phyloP scores from a whole-genome alignment of 768 basidiomycete genomes.

The Pleurotus ostreatus region DNA sequence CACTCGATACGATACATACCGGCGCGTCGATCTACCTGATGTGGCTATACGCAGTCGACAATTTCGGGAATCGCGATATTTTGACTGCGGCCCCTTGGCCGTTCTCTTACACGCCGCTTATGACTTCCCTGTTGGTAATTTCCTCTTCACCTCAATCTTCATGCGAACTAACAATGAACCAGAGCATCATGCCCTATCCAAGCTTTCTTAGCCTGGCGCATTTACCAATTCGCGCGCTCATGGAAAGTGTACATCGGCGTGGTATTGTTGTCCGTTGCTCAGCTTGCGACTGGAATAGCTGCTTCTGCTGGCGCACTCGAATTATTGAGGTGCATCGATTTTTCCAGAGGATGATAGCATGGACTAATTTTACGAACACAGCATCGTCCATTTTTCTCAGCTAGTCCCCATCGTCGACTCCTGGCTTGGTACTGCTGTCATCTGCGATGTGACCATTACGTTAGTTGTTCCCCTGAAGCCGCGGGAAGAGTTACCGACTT shows the following conservation, averaged over 20 bases:
- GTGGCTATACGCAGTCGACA: constrained; percentile 22
- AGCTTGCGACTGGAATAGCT: constrained; percentile 20
- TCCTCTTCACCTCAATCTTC: neutral
- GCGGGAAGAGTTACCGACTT: neutral
- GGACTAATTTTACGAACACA: constrained; percentile 6
- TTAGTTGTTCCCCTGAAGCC: constrained; percentile 10
- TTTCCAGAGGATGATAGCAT: neutral
- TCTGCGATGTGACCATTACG: constrained; percentile 25
- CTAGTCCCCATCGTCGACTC: constrained; percentile 25
- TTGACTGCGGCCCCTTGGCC: constrained; percentile 20
- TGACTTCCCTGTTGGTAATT: constrained; percentile 20
- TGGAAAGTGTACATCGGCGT: constrained; percentile 17
- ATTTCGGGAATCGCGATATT: constrained; percentile 19
- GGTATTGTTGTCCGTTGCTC: constrained; percentile 15
- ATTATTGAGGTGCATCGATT: constrained; percentile 16
- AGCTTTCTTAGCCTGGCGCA: constrained; percentile 26
- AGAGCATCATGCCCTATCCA: constrained; percentile 29
- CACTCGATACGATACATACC: constrained; percentile 24
- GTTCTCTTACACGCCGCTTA: constrained; percentile 23
- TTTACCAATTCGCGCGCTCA: constrained; percentile 20
- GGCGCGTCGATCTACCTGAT: constrained; percentile 22
- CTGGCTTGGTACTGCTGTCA: constrained; percentile 23
- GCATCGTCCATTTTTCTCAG: constrained; percentile 18
- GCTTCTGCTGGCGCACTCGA: constrained; percentile 19
- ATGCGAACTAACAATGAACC: neutral